Evolutionary conservation across 306 rosid species (phyloP).

Genomic region (Quercus gilva): DNA sequence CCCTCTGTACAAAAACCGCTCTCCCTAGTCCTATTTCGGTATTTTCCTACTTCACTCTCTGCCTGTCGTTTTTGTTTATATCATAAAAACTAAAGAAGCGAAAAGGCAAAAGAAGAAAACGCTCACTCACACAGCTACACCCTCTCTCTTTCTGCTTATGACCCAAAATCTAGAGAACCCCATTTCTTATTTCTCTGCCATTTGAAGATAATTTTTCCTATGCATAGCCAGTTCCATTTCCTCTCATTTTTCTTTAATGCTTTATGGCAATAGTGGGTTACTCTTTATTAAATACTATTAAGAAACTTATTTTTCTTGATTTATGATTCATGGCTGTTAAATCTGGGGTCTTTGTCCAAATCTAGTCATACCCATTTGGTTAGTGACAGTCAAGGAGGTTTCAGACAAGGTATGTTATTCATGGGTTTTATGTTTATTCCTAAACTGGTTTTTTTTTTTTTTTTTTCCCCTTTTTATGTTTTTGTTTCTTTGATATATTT

Average conservation of each 20-base stretch:
- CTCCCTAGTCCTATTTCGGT: slow-evolving; percentile 2
- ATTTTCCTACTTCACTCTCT: slow-evolving; percentile 17
- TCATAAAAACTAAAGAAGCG: slow-evolving; percentile 35
- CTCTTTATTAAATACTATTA: slow-evolving; percentile 9
- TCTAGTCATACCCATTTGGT: slow-evolving; percentile 45
- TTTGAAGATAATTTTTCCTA: slow-evolving; percentile 28
- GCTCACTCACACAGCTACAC: not conserved
- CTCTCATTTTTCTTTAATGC: slow-evolving; percentile 23
- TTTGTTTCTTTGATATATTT: not conserved
- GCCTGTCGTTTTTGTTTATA: slow-evolving; percentile 45
- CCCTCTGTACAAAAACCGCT: slow-evolving; percentile 32
- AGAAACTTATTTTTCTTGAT: slow-evolving; percentile 5
- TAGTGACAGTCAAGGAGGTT: slow-evolving; percentile 24
- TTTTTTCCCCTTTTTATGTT: not conserved
- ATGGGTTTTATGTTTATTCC: slow-evolving; percentile 27
- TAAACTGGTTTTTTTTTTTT: slow-evolving; percentile 11
- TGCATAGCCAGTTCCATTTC: slow-evolving; percentile 24
- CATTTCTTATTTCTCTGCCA: slow-evolving; percentile 39
- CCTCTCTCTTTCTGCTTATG: slow-evolving; percentile 28
- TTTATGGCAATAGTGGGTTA: slow-evolving; percentile 22
- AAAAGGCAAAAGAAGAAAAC: slow-evolving; percentile 10
- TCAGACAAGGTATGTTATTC: slow-evolving; percentile 41
- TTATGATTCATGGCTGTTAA: slow-evolving; percentile 11
- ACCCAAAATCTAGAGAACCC: slow-evolving; percentile 58
- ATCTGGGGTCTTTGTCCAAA: slow-evolving; percentile 26